These are phyloP conservation scores for Umbelopsis vinacea DNA, from an alignment of 192 early-diverging fungal species.

Conservation along the genomic window DNA sequence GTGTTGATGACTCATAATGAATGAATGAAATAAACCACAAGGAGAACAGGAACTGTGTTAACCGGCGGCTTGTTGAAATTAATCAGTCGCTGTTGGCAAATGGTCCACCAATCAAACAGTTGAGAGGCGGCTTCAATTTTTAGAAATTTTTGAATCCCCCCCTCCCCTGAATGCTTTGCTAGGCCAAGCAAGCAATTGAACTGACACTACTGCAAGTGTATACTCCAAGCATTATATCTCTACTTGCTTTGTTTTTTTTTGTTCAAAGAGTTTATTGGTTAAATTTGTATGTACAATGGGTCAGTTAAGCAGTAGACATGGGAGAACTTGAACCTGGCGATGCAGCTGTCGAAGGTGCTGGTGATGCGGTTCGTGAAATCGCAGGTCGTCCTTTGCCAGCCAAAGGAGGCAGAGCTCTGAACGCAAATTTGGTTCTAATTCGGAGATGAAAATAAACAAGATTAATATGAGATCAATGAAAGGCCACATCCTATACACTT, in stretches of 20 bases:
- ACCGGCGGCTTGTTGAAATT: background rate
- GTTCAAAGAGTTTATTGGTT: background rate
- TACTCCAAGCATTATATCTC: no score
- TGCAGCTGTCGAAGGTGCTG: background rate
- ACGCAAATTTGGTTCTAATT: slow-evolving; percentile 70
- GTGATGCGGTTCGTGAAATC: background rate
- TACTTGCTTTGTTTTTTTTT: background rate
- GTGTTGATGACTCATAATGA: slow-evolving; percentile 34
- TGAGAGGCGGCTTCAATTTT: background rate
- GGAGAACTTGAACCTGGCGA: slow-evolving; percentile 24
- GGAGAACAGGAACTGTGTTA: background rate
- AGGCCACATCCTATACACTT: no score
- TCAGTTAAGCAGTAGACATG: background rate
- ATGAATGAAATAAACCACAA: background rate
- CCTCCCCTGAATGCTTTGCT: no score
- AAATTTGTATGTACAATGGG: background rate
- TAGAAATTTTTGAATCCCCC: background rate
- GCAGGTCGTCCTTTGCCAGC: slow-evolving; percentile 13
- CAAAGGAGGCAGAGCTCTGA: slow-evolving; percentile 47
- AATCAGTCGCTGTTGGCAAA: background rate
- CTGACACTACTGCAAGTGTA: no score
- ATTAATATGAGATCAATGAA: background rate
- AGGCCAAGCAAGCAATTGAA: no score
- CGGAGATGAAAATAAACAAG: background rate
- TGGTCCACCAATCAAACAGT: background rate